Percentiles rank a stretch among this genome's conserved stretches.
These are phyloP conservation scores for Austroboletus eburneus DNA, from an alignment of 768 basidiomycete genomes.

Conservation along the genomic window DNA sequence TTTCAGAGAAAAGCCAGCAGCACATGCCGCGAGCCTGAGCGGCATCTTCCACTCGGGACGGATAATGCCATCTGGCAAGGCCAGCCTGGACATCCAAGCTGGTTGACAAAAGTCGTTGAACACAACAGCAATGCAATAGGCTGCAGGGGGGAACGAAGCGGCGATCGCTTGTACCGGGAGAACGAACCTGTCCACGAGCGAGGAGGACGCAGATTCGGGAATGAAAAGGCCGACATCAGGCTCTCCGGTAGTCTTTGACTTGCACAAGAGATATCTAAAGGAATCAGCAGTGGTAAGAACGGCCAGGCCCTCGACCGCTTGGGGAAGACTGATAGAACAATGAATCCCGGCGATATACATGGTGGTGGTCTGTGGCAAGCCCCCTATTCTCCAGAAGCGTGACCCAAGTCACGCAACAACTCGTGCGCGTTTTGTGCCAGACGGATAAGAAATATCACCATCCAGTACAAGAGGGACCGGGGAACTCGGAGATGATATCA, in stretches of 20 bases:
- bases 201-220: slow-evolving; percentile 9
- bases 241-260: neutral
- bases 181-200: slow-evolving; percentile 26
- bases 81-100: slow-evolving; percentile 29
- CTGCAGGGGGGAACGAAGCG: slow-evolving; percentile 21
- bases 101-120: slow-evolving; percentile 33
- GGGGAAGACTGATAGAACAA: slow-evolving; percentile 6
- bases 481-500: no score
- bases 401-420: no score
- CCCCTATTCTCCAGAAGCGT: slow-evolving; percentile 20
- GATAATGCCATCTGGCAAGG: slow-evolving; percentile 24
- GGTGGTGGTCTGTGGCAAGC: slow-evolving; percentile 18
- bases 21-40: slow-evolving; percentile 27
- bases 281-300: slow-evolving; percentile 23
- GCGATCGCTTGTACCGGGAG: slow-evolving; percentile 26
- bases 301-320: slow-evolving; percentile 23
- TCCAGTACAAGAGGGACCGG: no score
- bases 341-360: slow-evolving; percentile 30
- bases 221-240: slow-evolving; percentile 16
- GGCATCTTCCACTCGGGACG: slow-evolving; percentile 20
- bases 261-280: slow-evolving; percentile 19
- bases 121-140: slow-evolving; percentile 26
- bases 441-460: no score
- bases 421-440: no score
- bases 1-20: slow-evolving; percentile 18